phyloP scores from a whole-genome alignment of 2,329 filamentous ascomycete species.

The Zymoseptoria pseudotritici region DNA sequence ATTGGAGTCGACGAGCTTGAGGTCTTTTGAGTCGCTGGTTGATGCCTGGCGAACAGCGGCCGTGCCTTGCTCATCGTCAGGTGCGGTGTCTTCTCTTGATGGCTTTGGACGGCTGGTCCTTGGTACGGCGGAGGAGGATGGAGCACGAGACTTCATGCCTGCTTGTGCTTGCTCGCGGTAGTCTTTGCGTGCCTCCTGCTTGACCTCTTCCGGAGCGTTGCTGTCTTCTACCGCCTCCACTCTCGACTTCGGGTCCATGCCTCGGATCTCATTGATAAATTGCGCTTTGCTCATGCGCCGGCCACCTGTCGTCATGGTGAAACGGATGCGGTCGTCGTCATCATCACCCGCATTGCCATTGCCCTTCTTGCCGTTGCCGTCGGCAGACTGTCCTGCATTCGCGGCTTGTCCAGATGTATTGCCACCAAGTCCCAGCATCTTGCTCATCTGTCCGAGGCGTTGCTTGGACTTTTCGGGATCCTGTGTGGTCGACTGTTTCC shows the following conservation, averaged over 20 bases:
- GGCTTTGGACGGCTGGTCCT: neutral
- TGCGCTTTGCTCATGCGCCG: slow-evolving; percentile 72
- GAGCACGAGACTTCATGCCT: slow-evolving; percentile 2
- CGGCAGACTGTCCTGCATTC: slow-evolving; percentile 16
- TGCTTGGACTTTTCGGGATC: slow-evolving; percentile 32
- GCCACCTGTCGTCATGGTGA: slow-evolving; percentile 67
- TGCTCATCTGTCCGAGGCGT: slow-evolving; percentile 46
- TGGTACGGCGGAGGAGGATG: slow-evolving; percentile 18
- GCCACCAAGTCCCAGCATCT: slow-evolving; percentile 41
- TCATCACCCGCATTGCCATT: slow-evolving; percentile 26
- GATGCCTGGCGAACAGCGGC: slow-evolving; percentile 31
- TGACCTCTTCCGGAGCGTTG: slow-evolving; percentile 41
- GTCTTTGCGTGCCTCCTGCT: slow-evolving; percentile 39
- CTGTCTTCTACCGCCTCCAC: slow-evolving; percentile 43
- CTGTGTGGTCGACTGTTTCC: slow-evolving; percentile 28
- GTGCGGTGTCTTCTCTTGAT: slow-evolving; percentile 1
- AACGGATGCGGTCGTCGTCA: slow-evolving; percentile 66
- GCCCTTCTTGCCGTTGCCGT: slow-evolving; percentile 7
- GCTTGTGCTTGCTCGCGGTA: slow-evolving; percentile 28
- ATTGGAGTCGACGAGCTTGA: slow-evolving; percentile 40
- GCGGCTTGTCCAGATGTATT: slow-evolving; percentile 18
- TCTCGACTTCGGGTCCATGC: slow-evolving; percentile 60
- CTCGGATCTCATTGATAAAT: slow-evolving; percentile 67
- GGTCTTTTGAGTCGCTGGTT: slow-evolving; percentile 35
- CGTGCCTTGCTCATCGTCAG: neutral